Percentiles rank a stretch among this genome's conserved stretches.
Evolutionary conservation across 75 land plant genomes (phyloP).

Genomic region (Cryptomeria japonica): DNA sequence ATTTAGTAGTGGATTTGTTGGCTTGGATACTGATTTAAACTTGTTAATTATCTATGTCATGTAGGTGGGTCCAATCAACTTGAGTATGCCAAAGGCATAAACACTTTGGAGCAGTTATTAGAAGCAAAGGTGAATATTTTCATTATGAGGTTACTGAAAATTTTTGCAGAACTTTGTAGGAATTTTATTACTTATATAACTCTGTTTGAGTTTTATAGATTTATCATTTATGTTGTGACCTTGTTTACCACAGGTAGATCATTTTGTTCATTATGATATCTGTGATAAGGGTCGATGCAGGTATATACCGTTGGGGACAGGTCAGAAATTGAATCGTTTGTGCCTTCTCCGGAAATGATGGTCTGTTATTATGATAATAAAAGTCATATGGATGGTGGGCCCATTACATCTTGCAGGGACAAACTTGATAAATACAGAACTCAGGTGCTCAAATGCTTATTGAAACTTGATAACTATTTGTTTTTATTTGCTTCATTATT

Average conservation of each 20-base stretch:
- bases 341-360: slow-evolving; percentile 53
- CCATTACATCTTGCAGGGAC: not conserved
- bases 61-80: slow-evolving; percentile 50
- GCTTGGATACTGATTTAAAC: not conserved
- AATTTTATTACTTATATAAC: not conserved
- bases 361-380: slow-evolving; percentile 43
- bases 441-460: slow-evolving; percentile 33
- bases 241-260: slow-evolving; percentile 1
- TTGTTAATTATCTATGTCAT: not conserved
- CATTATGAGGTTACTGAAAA: not conserved
- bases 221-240: not conserved
- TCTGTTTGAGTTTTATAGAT: not conserved
- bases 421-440: slow-evolving; percentile 42
- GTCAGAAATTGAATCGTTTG: slow-evolving; percentile 54
- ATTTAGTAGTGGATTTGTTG: not conserved
- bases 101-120: slow-evolving; percentile 59
- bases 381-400: not conserved
- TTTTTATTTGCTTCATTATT: not conserved
- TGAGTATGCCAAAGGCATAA: slow-evolving; percentile 43
- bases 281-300: slow-evolving; percentile 22
- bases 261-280: slow-evolving; percentile 7
- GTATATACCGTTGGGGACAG: slow-evolving; percentile 63
- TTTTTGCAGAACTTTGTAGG: not conserved
- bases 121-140: slow-evolving; percentile 54
- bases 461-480: not conserved